phyloP scores from a whole-genome alignment of 177 flowering plant species.

The Vitis hybrid region DNA sequence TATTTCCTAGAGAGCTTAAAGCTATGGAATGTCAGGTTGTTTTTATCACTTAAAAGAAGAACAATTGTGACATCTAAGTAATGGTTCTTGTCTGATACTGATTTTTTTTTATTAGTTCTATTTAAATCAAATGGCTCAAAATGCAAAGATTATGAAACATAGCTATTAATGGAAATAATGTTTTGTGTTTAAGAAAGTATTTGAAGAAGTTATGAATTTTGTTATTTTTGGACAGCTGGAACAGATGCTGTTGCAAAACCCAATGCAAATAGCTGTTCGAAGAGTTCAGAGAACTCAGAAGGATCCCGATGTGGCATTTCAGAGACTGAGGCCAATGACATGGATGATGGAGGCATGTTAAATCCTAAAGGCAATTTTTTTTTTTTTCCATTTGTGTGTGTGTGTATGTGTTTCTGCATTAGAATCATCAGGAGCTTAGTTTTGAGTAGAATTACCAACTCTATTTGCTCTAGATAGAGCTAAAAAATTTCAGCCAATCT shows the following conservation, averaged over 20 bases:
- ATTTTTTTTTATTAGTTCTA: too few species aligned
- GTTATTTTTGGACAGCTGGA: slow-evolving; percentile 13
- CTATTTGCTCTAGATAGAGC: too few species aligned
- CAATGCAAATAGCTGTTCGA: slow-evolving; percentile 24
- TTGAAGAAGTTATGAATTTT: background rate
- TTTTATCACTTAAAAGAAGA: too few species aligned
- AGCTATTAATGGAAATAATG: background rate
- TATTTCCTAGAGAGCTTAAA: too few species aligned
- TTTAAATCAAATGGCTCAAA: too few species aligned
- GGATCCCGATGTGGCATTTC: slow-evolving; percentile 17
- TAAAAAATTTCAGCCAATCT: too few species aligned
- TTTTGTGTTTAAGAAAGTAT: background rate
- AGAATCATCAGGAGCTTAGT: too few species aligned
- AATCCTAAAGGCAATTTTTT: slow-evolving; percentile 28
- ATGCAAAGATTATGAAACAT: background rate
- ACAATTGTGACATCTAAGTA: too few species aligned
- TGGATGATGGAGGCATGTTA: slow-evolving; percentile 28
- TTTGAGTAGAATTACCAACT: too few species aligned
- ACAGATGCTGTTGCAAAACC: slow-evolving; percentile 28
- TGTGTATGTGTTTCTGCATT: too few species aligned
- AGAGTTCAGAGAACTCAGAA: slow-evolving; percentile 23
- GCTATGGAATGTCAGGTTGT: too few species aligned
- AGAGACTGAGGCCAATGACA: slow-evolving; percentile 25
- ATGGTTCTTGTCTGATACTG: too few species aligned
- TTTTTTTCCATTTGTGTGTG: background rate